These are phyloP conservation scores for Fraxinus americana DNA, from an alignment of 257 asterid species.

Conservation along the genomic window DNA sequence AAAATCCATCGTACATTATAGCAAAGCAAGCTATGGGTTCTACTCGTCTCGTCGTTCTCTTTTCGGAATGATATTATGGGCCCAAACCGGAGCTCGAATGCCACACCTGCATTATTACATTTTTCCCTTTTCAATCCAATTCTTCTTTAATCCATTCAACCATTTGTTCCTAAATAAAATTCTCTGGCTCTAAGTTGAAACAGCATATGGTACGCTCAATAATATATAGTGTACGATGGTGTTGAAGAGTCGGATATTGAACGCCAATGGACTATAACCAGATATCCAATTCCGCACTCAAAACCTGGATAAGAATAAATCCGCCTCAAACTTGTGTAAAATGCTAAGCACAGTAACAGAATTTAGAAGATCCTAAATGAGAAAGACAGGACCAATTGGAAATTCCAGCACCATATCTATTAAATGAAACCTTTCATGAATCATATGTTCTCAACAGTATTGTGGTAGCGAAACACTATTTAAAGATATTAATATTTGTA, in stretches of 20 bases:
- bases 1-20: no score
- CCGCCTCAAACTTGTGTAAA: conserved; percentile 23
- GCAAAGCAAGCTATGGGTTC: no score
- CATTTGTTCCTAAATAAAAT: no score
- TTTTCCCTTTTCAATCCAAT: no score
- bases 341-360: conserved; percentile 2
- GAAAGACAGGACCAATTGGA: not conserved
- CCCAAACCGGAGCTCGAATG: no score
- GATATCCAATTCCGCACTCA: conserved; percentile 93
- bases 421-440: not conserved
- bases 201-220: conserved; percentile 38
- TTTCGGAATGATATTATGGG: no score
- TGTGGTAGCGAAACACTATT: not conserved
- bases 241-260: conserved; percentile 64
- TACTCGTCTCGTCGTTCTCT: no score
- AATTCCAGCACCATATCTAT: not conserved
- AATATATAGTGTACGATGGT: conserved; percentile 76
- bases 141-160: no score
- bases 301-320: conserved; percentile 54
- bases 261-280: conserved; percentile 91
- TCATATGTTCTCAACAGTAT: not conserved
- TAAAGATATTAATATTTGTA: no score
- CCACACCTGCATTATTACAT: no score
- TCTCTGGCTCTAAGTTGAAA: conserved; percentile 2
- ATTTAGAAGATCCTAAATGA: not conserved